Evolutionary conservation across 1,284 basidiomycete species (phyloP).

Genomic region (Austroboletus rostrupii): DNA sequence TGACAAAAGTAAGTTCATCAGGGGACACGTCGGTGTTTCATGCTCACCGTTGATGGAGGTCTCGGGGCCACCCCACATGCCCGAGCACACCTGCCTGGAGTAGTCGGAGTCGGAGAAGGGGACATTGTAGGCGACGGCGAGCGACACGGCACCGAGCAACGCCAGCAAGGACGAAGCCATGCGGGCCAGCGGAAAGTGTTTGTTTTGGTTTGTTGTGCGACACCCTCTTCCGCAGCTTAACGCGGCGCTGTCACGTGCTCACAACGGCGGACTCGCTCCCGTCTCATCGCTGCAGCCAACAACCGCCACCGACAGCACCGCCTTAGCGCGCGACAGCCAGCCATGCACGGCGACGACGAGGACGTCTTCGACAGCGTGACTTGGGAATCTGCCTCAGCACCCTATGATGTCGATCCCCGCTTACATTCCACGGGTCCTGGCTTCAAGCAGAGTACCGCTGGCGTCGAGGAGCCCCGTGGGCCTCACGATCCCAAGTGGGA

Average conservation of each 20-base stretch:
- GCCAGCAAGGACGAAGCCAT: constrained; percentile 24
- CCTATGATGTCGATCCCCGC: constrained; percentile 42
- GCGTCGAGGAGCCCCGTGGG: constrained; percentile 52
- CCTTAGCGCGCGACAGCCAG: background rate
- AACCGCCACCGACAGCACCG: background rate
- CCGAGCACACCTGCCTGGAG: constrained; percentile 87
- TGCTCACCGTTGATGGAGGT: constrained; percentile 83
- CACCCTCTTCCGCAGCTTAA: constrained; percentile 4
- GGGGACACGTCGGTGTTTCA: background rate
- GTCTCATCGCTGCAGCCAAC: constrained; percentile 2
- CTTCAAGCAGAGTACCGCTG: constrained; percentile 71
- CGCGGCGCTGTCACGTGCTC: constrained; percentile 24
- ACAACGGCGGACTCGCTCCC: constrained; percentile 2
- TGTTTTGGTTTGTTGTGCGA: constrained; percentile 28
- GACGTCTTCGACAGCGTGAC: constrained; percentile 84
- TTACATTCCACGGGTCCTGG: constrained; percentile 56
- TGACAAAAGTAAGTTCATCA: background rate
- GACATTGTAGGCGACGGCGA: constrained; percentile 54
- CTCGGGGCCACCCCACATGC: constrained; percentile 83
- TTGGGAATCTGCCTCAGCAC: constrained; percentile 71
- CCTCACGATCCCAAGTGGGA: constrained; percentile 85
- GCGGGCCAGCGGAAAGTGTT: constrained; percentile 20
- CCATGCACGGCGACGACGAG: constrained; percentile 76
- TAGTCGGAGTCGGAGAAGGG: constrained; percentile 72
- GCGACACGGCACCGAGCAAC: constrained; percentile 33